Base-by-base conservation (phyloP, 768 basidiomycete species). In the Hypholoma fasciculare region DNA sequence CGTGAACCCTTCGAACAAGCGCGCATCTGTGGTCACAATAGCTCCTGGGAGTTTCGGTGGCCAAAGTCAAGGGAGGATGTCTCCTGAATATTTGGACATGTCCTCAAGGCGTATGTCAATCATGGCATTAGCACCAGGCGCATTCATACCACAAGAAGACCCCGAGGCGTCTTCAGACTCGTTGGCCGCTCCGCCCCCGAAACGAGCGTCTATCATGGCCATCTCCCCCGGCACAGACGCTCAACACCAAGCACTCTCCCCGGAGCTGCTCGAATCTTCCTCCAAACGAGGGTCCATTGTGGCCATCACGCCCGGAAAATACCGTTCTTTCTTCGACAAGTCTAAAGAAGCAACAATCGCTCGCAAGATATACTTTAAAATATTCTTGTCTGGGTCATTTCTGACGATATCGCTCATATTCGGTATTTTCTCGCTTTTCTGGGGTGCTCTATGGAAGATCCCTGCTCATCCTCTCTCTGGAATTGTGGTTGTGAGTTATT, bases 391-490 rank as follows among this genome's bases (percentile, higher is more conserved):
- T 4, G 77, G 76, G 16, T 65, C 74, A 1, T 59, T 74, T 9
- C 49, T 78, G 17, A 66, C 81, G 9, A 66, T 74, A 14, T 42
- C 83, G 39, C 64, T 78, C 23, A 79, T 87, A 42, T 78, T 83
- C 59, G 70, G 67, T 0, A 71, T 86, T n/a, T 71, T 87, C 56
- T 68, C 83, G 2, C 83, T 88, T 47, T 87, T 82, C 65, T 88
- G 85, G 84, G 75, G 75, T 4, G 61, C 83, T 8, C 67, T 83
- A 4, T 83, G 83, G 71, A 75, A 75, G 50, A 75, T 75, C 12
- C 75, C 69, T 34, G 75, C 59, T 0, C 66, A 74, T 43, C 78
- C 79, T 17, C 64, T 88, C 20, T 64, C 75, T 14, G 84, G 82
- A 1, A 85, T 78, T 75, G 76, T 88, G 0, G 80, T 88, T 23